Evolutionary conservation across 2,329 filamentous ascomycete species (phyloP).

Genomic region (Huntiella moniliformis): DNA sequence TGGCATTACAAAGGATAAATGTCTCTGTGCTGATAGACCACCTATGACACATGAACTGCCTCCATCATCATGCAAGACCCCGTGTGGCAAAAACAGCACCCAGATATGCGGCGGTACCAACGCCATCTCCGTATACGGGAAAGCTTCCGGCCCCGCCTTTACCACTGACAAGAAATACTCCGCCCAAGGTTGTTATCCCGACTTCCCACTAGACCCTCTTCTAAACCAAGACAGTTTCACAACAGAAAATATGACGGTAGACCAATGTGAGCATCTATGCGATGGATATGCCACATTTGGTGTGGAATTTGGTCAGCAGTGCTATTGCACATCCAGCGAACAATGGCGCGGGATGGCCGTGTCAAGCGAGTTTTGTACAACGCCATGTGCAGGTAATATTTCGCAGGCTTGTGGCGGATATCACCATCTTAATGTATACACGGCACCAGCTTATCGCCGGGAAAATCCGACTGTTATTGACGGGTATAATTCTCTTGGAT

Average conservation of each 20-base stretch:
- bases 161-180: conserved; percentile 2
- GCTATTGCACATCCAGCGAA: conserved; percentile 2
- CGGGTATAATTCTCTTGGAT: conserved; percentile 9
- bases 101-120: conserved; percentile 2
- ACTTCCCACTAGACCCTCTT: not conserved
- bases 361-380: conserved; percentile 4
- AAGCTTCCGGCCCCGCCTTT: not conserved
- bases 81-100: conserved; percentile 2
- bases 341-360: conserved; percentile 4
- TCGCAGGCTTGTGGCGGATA: conserved; percentile 2
- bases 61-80: not conserved
- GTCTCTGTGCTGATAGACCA: conserved; percentile 5
- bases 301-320: not conserved
- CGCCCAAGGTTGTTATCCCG: conserved; percentile 7
- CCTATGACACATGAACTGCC: not conserved
- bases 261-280: conserved; percentile 3
- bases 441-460: not conserved
- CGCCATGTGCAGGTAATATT: conserved; percentile 5
- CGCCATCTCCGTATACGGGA: conserved; percentile 4
- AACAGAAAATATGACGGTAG: conserved; percentile 2
- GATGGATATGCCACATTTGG: conserved; percentile 6
- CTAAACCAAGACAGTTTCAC: not conserved
- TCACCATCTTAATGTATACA: conserved; percentile 6
- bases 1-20: not conserved
- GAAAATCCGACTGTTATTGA: conserved; percentile 1